Conservation (phyloP, 2,329 filamentous ascomycete genomes). For the Colletotrichum sp. region DNA sequence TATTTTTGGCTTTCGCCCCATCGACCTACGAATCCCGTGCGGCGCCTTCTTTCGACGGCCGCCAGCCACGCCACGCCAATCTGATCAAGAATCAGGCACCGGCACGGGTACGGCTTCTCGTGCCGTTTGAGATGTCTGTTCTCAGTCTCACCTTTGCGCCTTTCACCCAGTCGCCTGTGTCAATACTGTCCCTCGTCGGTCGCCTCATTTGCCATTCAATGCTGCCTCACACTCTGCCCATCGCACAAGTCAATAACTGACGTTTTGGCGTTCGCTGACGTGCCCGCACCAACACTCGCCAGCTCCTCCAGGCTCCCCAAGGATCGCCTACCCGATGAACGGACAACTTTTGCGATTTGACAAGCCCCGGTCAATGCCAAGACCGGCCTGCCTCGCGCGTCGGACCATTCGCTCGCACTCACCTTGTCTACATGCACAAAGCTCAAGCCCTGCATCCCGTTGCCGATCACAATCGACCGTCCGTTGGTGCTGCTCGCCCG, state of each 20-base stretch:
- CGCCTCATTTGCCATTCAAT: neutral
- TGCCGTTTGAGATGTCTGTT: neutral
- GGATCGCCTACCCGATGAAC: neutral
- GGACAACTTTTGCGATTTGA: neutral
- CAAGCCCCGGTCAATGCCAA: neutral
- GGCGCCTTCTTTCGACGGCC: neutral
- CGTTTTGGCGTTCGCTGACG: neutral
- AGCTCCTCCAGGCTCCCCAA: neutral
- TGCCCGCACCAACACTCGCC: neutral
- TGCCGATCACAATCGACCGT: slow-evolving; percentile 1
- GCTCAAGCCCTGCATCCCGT: neutral
- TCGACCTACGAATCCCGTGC: neutral
- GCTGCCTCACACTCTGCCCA: neutral
- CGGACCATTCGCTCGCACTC: neutral
- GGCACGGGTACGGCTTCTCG: neutral
- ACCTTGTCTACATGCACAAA: neutral
- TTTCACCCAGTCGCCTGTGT: neutral
- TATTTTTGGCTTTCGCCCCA: neutral
- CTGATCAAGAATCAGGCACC: neutral
- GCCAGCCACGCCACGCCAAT: neutral
- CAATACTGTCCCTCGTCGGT: neutral
- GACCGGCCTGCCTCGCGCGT: neutral
- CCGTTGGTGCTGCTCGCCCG: neutral
- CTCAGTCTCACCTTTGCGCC: neutral
- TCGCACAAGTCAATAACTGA: too few relatives aligned